Percentiles rank a stretch among this genome's conserved stretches.
phyloP scores from a whole-genome alignment of 805 yeast genomes.

The Ascoidea tarda region DNA sequence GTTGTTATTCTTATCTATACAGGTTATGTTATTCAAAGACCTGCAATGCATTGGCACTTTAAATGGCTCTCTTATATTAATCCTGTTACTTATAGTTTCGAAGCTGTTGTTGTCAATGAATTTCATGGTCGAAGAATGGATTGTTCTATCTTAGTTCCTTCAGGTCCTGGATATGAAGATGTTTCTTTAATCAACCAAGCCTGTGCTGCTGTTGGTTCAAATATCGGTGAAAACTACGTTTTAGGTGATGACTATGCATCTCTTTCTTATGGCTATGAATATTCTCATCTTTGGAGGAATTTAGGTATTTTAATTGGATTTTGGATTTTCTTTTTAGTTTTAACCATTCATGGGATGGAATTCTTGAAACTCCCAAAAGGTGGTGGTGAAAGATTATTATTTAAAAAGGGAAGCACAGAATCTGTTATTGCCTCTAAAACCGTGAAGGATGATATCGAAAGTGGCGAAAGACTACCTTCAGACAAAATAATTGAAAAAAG shows the following conservation, averaged over 20 bases:
- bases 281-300: conserved; percentile 66
- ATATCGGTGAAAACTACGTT: conserved; percentile 36
- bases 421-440: conserved; percentile 14
- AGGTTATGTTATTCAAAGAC: conserved; percentile 50
- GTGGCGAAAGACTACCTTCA: conserved; percentile 10
- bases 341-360: conserved; percentile 14
- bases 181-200: conserved; percentile 25
- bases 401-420: background rate
- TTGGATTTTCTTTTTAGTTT: conserved; percentile 17
- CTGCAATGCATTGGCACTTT: conserved; percentile 58
- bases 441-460: conserved; percentile 18
- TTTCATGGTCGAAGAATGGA: conserved; percentile 40
- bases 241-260: conserved; percentile 45
- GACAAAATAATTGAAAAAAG: background rate
- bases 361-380: conserved; percentile 7
- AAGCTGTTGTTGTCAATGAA: conserved; percentile 51
- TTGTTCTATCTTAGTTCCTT: conserved; percentile 38
- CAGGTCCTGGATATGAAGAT: conserved; percentile 37
- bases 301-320: conserved; percentile 52
- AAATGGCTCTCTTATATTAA: conserved; percentile 48
- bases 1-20: conserved; percentile 41
- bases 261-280: conserved; percentile 33
- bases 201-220: conserved; percentile 50
- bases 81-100: conserved; percentile 46
- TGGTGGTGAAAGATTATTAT: conserved; percentile 14